Percentiles rank a stretch among this genome's conserved stretches.
phyloP scores from a whole-genome alignment of 768 basidiomycete genomes.

The Mycena filopes region DNA sequence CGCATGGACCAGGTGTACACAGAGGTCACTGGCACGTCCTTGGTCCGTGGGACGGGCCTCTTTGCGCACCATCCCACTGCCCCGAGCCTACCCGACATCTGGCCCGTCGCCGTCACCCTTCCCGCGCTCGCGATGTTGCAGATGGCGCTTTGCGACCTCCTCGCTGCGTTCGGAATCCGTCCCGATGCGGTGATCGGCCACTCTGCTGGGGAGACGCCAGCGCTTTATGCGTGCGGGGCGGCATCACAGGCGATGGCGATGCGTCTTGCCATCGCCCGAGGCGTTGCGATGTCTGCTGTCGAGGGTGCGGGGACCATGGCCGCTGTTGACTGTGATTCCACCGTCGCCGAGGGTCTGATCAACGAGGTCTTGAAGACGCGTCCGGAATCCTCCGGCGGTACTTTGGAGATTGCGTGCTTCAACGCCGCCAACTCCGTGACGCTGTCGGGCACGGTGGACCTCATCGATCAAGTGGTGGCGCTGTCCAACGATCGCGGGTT shows the following conservation, averaged over 20 bases:
- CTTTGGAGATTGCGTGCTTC: slow-evolving; percentile 54
- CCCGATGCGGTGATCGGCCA: slow-evolving; percentile 55
- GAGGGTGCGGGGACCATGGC: slow-evolving; percentile 56
- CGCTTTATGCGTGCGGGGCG: slow-evolving; percentile 56
- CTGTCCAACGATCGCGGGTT: slow-evolving; percentile 41
- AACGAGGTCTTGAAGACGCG: slow-evolving; percentile 16
- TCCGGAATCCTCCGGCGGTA: slow-evolving; percentile 7
- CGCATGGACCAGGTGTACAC: slow-evolving; percentile 49
- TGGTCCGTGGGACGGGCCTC: slow-evolving; percentile 37
- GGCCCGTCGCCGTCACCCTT: slow-evolving; percentile 49
- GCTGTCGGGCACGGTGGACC: slow-evolving; percentile 44
- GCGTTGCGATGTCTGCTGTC: slow-evolving; percentile 45
- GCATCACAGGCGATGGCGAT: slow-evolving; percentile 49
- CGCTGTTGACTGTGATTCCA: slow-evolving; percentile 48
- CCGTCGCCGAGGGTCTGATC: slow-evolving; percentile 42
- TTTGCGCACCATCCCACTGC: not conserved
- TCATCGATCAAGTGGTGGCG: slow-evolving; percentile 44
- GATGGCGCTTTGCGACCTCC: slow-evolving; percentile 55
- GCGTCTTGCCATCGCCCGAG: slow-evolving; percentile 54
- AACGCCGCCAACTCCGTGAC: slow-evolving; percentile 51
- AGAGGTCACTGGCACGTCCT: slow-evolving; percentile 44
- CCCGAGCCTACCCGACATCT: slow-evolving; percentile 15
- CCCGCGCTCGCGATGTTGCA: slow-evolving; percentile 56
- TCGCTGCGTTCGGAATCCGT: slow-evolving; percentile 45
- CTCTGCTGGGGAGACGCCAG: slow-evolving; percentile 57